Conservation (phyloP, 1,284 basidiomycete genomes). For the Sphaerobolus stellatus region DNA sequence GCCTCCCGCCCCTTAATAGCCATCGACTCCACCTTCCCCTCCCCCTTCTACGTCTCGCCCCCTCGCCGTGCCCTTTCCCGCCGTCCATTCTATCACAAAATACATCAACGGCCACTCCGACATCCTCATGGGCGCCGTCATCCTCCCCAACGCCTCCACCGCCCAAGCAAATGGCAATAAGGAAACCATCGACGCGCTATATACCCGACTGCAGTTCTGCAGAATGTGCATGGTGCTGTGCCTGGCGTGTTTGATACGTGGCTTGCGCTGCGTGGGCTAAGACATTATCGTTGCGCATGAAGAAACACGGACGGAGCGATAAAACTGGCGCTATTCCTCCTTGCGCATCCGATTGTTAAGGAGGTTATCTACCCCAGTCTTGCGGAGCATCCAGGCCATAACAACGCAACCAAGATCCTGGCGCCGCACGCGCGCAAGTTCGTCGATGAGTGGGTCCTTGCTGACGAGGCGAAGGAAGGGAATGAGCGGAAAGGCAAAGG, state of each 20-base stretch:
- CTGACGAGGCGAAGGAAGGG: too few relatives aligned
- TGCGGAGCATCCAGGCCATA: conserved; percentile 52
- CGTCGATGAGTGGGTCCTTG: too few relatives aligned
- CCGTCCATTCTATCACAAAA: conserved; percentile 81
- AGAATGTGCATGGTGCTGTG: conserved; percentile 88
- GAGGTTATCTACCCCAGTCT: conserved; percentile 89
- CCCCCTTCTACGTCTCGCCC: conserved; percentile 89
- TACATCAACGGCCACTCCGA: conserved; percentile 95
- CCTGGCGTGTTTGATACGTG: conserved; percentile 90
- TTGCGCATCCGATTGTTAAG: conserved; percentile 56
- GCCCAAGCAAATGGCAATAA: background rate
- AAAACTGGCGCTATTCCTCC: conserved; percentile 67
- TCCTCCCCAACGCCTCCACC: conserved; percentile 32
- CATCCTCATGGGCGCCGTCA: conserved; percentile 83
- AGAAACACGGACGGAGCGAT: conserved; percentile 88
- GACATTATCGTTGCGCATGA: conserved; percentile 86
- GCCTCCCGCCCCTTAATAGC: conserved; percentile 64
- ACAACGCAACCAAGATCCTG: too few relatives aligned
- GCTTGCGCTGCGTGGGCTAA: conserved; percentile 92
- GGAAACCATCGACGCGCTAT: background rate
- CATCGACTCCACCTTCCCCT: conserved; percentile 91
- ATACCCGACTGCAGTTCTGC: conserved; percentile 71
- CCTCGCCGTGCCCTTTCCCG: conserved; percentile 68
- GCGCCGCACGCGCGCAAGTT: too few relatives aligned
- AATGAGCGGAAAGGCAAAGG: conserved; percentile 26